Conservation (phyloP, 2,329 filamentous ascomycete genomes). For the Aotearoamyces nothofagi region DNA sequence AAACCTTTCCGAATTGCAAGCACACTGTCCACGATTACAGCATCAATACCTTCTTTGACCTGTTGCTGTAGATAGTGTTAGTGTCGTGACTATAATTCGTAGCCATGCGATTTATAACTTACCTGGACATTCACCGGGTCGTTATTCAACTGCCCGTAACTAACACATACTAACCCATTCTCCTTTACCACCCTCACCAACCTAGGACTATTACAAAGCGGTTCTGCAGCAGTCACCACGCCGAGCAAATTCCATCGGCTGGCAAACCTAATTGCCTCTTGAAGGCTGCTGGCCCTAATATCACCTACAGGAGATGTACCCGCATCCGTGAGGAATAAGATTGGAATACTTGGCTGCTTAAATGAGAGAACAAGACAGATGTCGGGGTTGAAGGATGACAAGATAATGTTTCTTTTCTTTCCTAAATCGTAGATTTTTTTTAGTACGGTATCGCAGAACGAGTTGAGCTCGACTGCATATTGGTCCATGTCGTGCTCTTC, state of each 20-base stretch:
- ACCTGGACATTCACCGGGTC: conserved; percentile 75
- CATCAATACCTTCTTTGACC: conserved; percentile 91
- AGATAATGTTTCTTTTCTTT: conserved; percentile 78
- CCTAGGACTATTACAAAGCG: conserved; percentile 76
- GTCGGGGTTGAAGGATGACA: conserved; percentile 95
- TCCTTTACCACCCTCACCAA: conserved; percentile 90
- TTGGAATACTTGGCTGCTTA: conserved; percentile 94
- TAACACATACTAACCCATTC: conserved; percentile 83
- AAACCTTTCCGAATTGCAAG: conserved; percentile 85
- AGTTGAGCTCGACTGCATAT: conserved; percentile 90
- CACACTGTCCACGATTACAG: conserved; percentile 92
- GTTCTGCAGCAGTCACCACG: conserved; percentile 77
- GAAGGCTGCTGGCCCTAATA: conserved; percentile 76
- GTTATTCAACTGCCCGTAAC: conserved; percentile 86
- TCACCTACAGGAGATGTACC: conserved; percentile 73
- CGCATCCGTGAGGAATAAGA: conserved; percentile 86
- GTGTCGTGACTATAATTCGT: too few relatives aligned
- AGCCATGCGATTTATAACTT: too few relatives aligned
- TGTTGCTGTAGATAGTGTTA: conserved; percentile 40
- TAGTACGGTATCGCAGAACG: conserved; percentile 88
- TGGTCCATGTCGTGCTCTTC: conserved; percentile 95
- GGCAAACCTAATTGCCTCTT: conserved; percentile 91
- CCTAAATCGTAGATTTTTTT: conserved; percentile 79
- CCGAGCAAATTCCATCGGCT: conserved; percentile 89
- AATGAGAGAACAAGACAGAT: conserved; percentile 88